Base-by-base conservation (phyloP, 176 grass and related monocot species). In the Oryza officinalis region DNA sequence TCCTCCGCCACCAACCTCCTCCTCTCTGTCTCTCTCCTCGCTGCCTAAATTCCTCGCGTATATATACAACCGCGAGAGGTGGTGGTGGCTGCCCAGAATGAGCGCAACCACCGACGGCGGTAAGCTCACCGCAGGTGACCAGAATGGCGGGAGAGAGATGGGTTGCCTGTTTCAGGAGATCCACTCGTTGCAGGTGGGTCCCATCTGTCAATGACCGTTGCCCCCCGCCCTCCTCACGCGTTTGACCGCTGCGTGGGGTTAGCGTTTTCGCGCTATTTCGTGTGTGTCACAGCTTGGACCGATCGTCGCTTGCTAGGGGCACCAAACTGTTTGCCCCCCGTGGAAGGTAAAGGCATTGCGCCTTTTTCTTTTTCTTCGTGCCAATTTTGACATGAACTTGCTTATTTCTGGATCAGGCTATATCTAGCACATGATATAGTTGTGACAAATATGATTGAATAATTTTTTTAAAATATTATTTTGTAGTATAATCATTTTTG, bases 51-150 rank as follows among this genome's bases (percentile, higher is more conserved):
- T 45, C 64, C 57, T 75, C 78, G 46, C 30, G 79, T 41, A 72
- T 65, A 76, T 89, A 90, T 86, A 90, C 27, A 45, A 22, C 6
- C 18, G 52, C 52, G 52, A 57, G 14, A 25, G 40, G 40, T 9
- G 37, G 37, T 1, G 59, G 67, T 20, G 67, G 67, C 63, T 44
- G 47, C 72, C 88, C 67, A 52, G 73, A 90, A 86, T 78, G 60
- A 90, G 38, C 63, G 43, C 6, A 25, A 61, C 80, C 84, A 84
- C 89, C 89, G 76, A 80, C 85, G 89, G 64, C 78, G 80, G 84
- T 87, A 2, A 90, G 80, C 84, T 69, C 65, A 87, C 80, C 80
- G 30, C 4, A 27, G 7, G 82, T 89, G 87, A 90, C 74, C 70
- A 13, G 40, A 81, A 66, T 6, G 60, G 27, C 64, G 26, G 38